These are phyloP conservation scores for Boletus semigastroideus DNA, from an alignment of 1,284 basidiomycete genomes.

Conservation along the genomic window DNA sequence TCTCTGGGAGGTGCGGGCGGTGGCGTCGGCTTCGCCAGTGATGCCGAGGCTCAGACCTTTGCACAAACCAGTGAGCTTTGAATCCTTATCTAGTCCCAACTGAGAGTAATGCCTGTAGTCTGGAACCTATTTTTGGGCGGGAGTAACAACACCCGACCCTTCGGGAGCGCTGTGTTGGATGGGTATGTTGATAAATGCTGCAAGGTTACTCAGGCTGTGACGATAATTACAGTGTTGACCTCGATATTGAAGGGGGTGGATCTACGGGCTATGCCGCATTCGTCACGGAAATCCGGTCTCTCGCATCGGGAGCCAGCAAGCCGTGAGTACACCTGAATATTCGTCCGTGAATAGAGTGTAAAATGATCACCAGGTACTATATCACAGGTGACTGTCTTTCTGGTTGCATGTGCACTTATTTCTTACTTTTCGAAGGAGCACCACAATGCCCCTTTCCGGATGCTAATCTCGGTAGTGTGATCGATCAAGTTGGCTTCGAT, in stretches of 20 bases:
- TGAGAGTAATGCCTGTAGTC: conserved; percentile 29
- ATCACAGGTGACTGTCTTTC: conserved; percentile 40
- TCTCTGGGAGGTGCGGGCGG: conserved; percentile 64
- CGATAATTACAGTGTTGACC: conserved; percentile 46
- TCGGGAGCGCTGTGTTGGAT: conserved; percentile 63
- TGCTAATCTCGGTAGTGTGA: conserved; percentile 49
- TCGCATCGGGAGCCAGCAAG: conserved; percentile 50
- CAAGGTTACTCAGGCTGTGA: background rate
- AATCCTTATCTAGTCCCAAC: background rate
- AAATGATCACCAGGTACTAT: conserved; percentile 46
- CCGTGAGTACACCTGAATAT: conserved; percentile 34
- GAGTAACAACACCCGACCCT: conserved; percentile 47
- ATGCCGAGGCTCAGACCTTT: conserved; percentile 52
- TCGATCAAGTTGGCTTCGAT: conserved; percentile 59
- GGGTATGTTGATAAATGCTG: conserved; percentile 41
- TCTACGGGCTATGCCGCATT: conserved; percentile 54
- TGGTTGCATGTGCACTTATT: background rate
- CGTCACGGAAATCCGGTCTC: conserved; percentile 49
- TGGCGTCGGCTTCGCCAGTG: conserved; percentile 50
- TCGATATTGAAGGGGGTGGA: conserved; percentile 66
- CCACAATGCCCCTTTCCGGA: conserved; percentile 70
- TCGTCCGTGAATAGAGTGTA: background rate
- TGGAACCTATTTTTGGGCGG: conserved; percentile 70
- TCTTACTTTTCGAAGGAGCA: conserved; percentile 31
- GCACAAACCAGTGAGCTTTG: conserved; percentile 43